A percentile compares a stretch with the other conserved stretches of the same genome.
These are phyloP conservation scores for Hypoxylon sp. DNA, from an alignment of 2,329 filamentous ascomycete species.

Conservation along the genomic window DNA sequence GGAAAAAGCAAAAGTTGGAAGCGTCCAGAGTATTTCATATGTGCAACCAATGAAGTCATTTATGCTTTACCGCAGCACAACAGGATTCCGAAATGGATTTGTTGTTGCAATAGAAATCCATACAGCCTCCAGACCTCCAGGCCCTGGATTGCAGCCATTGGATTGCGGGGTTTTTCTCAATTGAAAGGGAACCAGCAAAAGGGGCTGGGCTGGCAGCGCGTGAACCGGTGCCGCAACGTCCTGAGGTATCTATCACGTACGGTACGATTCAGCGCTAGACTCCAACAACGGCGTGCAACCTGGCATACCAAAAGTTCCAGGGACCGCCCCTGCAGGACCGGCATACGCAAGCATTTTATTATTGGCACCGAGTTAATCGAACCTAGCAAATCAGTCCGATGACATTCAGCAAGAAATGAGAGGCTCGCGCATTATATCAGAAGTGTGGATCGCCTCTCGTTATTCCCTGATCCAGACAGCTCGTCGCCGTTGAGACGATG, in stretches of 20 bases:
- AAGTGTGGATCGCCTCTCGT: constrained; percentile 4
- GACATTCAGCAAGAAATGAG: constrained; percentile 15
- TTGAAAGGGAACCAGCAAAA: constrained; percentile 13
- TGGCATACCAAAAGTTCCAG: constrained; percentile 21
- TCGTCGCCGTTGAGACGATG: background rate
- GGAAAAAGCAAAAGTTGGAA: constrained; percentile 38
- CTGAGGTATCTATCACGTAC: constrained; percentile 15
- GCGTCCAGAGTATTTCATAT: constrained; percentile 9
- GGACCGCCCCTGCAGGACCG: constrained; percentile 38
- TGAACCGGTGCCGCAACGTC: constrained; percentile 12
- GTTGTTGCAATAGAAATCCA: constrained; percentile 9
- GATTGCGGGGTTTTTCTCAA: constrained; percentile 37
- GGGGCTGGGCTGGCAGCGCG: background rate
- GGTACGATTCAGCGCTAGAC: constrained; percentile 25
- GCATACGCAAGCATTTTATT: constrained; percentile 39
- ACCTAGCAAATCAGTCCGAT: constrained; percentile 31
- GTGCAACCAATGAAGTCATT: constrained; percentile 30
- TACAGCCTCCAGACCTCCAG: background rate
- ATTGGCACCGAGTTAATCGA: constrained; percentile 38
- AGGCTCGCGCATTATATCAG: constrained; percentile 8
- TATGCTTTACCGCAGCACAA: constrained; percentile 26
- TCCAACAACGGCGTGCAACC: constrained; percentile 41
- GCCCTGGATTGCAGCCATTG: constrained; percentile 17
- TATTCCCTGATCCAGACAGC: background rate
- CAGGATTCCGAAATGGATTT: constrained; percentile 30